phyloP scores from a whole-genome alignment of 306 rosid species.

The Elaeagnus macrophylla region DNA sequence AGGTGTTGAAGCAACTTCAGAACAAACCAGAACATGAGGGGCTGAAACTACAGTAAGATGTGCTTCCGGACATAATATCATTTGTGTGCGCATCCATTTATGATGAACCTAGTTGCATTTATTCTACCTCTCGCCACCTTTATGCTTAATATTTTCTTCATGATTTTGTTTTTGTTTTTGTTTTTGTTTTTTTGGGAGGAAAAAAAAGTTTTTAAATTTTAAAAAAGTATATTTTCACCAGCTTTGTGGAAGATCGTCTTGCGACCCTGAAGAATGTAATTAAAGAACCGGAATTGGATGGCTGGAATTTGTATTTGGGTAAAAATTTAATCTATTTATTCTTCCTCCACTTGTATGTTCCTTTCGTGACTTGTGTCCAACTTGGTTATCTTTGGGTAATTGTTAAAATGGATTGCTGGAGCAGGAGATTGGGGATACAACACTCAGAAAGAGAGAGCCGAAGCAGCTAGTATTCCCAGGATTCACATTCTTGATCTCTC shows the following conservation, averaged over 20 bases:
- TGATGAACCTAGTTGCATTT: not conserved
- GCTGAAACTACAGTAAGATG: slow-evolving; percentile 67
- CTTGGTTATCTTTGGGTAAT: not conserved
- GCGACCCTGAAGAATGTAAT: slow-evolving; percentile 77
- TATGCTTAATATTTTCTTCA: slow-evolving; percentile 1
- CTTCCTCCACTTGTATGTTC: not conserved
- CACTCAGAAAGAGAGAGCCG: slow-evolving; percentile 75
- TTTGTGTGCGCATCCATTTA: not conserved
- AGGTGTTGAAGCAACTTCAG: slow-evolving; percentile 75
- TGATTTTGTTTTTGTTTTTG: no score
- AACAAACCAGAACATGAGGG: slow-evolving; percentile 75
- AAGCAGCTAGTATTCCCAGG: slow-evolving; percentile 59
- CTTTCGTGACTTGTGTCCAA: not conserved
- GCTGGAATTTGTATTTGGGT: slow-evolving; percentile 84
- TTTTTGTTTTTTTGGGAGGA: no score
- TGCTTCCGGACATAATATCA: slow-evolving; percentile 6
- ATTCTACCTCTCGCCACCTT: not conserved
- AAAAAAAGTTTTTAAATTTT: no score
- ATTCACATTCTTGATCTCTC: slow-evolving; percentile 51
- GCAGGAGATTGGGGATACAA: slow-evolving; percentile 86
- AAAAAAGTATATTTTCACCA: slow-evolving; percentile 17
- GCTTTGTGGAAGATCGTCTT: slow-evolving; percentile 85
- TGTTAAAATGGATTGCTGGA: slow-evolving; percentile 16
- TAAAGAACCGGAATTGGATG: slow-evolving; percentile 73
- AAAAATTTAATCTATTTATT: slow-evolving; percentile 15